A percentile compares a stretch with the other conserved stretches of the same genome.
Evolutionary conservation across 306 rosid genomes (phyloP).

Genomic region (Betula pendula): DNA sequence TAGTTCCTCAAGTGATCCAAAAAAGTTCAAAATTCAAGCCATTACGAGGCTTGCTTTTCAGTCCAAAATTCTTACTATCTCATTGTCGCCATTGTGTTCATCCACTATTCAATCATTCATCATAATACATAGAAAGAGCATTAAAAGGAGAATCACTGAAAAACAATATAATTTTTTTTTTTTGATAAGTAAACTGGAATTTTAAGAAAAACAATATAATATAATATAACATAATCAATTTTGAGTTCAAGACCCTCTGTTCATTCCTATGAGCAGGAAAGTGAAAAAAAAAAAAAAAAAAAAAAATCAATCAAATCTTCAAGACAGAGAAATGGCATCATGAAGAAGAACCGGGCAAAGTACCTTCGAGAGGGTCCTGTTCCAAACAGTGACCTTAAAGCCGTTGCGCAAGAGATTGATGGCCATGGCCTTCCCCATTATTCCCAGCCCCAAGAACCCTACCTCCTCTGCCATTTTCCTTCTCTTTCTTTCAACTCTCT

Average conservation of each 20-base stretch:
- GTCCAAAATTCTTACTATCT: not conserved
- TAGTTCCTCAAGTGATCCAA: not conserved
- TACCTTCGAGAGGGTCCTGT: slow-evolving; percentile 83
- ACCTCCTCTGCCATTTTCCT: slow-evolving; percentile 46
- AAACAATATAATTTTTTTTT: no score
- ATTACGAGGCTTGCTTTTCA: no score
- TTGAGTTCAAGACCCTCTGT: not conserved
- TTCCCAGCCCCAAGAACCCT: slow-evolving; percentile 84
- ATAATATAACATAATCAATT: no score
- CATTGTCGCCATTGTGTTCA: not conserved
- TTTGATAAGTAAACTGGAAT: no score
- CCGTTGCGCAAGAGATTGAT: slow-evolving; percentile 61
- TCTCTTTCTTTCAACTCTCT: slow-evolving; percentile 1
- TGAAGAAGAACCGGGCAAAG: not conserved
- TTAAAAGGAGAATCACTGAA: no score
- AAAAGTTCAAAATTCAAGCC: no score
- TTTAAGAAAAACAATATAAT: no score
- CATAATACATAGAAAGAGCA: not conserved
- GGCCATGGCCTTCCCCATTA: slow-evolving; percentile 89
- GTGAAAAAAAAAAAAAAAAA: no score
- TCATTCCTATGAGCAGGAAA: not conserved
- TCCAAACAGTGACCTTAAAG: slow-evolving; percentile 83
- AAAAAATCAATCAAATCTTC: not conserved
- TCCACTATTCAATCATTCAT: not conserved
- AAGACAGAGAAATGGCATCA: slow-evolving; percentile 4